Evolutionary conservation across 2,329 filamentous ascomycete genomes (phyloP), one percentile per base, ranked within the genome.

Genomic region (Clonostachys rhizophaga): DNA sequence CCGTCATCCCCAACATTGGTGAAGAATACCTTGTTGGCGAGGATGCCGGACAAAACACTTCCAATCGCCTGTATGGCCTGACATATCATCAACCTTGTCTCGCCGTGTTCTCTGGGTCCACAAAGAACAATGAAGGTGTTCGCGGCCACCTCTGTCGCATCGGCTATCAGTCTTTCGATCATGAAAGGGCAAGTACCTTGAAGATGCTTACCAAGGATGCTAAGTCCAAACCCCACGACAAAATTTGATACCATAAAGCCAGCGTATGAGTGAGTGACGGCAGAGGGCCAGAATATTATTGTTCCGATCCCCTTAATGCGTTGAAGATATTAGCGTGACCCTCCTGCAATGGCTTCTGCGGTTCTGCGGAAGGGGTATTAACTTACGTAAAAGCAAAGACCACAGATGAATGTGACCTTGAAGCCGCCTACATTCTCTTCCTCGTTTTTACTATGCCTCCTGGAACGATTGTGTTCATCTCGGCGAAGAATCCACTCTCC

Each of bases 251-350:
- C 79, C 64, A 90, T 83, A 65, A 92, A 94, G 3, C 89, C 89
- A 14, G 83, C 79, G 54, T 88, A 94, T 3, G 86, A 89, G 41
- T 77, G 76, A 49, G 89, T 78, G 10, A 91, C 80, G 8, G 85
- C 86, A 2, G 84, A 86, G 0, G 89, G 89, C 89, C 88, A 94
- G 68, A 92, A 91, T 68, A 91, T 89, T 52, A 92, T 81, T n/a
- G 87, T 89, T 2, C 86, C 86, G 6, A 81, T 73, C 2, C 85
- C 86, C 24, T 30, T 30, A 10, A 30, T 4, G 3, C 24, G 24
- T 30, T 30, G 9, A 30, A 30, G 24, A 30, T 30, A 30, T 30
- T 10, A 30, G 24, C 24, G 8, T 30, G 24, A 30, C 24, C 9
- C 24, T 30, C 8, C 24, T 30, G 24, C 24, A 30, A 30, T 30